Evolutionary conservation across 2,329 filamentous ascomycete genomes (phyloP), one percentile per base, ranked within the genome.

Genomic region (Diplodia corticola): DNA sequence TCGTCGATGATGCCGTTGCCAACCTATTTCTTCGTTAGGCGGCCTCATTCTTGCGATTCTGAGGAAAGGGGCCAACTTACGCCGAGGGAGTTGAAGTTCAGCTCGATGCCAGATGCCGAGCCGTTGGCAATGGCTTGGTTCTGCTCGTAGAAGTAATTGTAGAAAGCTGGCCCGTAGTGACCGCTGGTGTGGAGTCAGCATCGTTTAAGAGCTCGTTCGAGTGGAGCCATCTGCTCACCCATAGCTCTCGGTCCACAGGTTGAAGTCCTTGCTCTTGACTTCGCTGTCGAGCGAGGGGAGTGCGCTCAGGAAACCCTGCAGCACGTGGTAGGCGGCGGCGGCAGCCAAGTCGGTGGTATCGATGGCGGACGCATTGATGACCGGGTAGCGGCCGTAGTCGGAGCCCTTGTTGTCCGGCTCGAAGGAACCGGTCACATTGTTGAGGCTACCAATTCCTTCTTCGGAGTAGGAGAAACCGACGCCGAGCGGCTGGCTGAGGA

Each of bases 401-500:
- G 78, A 77, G 6, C 76, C 80, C 53, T 79, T 72, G 1, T 75
- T 77, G 0, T 77, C 75, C 68, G 83, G 80, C 59, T 83, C 75
- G 67, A 83, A 81, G 12, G 76, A 75, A 3, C 82, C 83, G 6
- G 80, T 82, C 20, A 77, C 70, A 3, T 73, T 72, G 54, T 83
- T 79, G 22, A 82, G 69, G 69, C 37, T 53, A 12, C 66, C 60
- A n/a, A 54, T 22, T 4, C 10, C 50, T 22, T 64, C 68, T 33
- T 67, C 69, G 5, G 55, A 68, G 72, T 86, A 86, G 2, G 82
- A 85, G 73, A 86, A 85, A 2, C 85, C 86, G 30, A 83, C 82
- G 37, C 84, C 84, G n/a, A 85, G 78, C 10, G 86, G 86, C 74
- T 89, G 86, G 64, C 85, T 85, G 61, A 89, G 78, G 75, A 88